These are phyloP conservation scores for Tephrocybe rancida DNA, from an alignment of 768 basidiomycete species.

Conservation along the genomic window DNA sequence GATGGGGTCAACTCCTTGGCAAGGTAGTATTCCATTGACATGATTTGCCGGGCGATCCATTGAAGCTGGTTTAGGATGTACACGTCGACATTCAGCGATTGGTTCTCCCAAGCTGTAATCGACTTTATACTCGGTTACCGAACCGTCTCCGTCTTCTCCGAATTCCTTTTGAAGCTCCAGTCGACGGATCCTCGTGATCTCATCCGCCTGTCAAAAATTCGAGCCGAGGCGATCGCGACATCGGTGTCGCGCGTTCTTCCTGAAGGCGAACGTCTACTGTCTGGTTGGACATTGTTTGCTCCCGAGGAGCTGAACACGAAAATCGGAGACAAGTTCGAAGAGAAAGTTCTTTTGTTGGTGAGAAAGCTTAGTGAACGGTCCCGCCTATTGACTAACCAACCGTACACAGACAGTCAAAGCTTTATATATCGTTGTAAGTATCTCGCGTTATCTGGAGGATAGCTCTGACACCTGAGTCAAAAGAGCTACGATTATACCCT, in stretches of 20 bases:
- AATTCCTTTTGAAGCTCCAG: constrained; percentile 86
- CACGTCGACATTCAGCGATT: constrained; percentile 89
- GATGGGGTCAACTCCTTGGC: constrained; percentile 96
- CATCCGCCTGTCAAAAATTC: constrained; percentile 84
- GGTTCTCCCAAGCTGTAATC: constrained; percentile 96
- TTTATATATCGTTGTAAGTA: constrained; percentile 77
- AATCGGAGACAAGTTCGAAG: constrained; percentile 83
- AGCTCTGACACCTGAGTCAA: not conserved
- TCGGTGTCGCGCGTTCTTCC: constrained; percentile 75
- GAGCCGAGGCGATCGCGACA: constrained; percentile 91
- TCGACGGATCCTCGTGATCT: constrained; percentile 93
- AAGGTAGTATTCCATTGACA: constrained; percentile 40
- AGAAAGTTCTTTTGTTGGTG: constrained; percentile 90
- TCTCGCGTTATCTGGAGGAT: not conserved
- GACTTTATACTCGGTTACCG: constrained; percentile 91
- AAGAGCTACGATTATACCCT: constrained; percentile 94
- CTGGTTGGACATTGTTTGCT: constrained; percentile 92
- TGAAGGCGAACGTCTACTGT: constrained; percentile 76
- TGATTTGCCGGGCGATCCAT: not conserved
- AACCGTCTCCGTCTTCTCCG: constrained; percentile 85
- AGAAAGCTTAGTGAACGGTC: constrained; percentile 24
- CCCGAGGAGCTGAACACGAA: constrained; percentile 77
- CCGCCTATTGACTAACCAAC: constrained; percentile 3
- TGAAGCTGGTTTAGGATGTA: constrained; percentile 61
- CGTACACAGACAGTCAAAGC: constrained; percentile 44